These are phyloP conservation scores for Penicilliopsis zonata DNA, from an alignment of 495 filamentous ascomycete species.

Conservation along the genomic window DNA sequence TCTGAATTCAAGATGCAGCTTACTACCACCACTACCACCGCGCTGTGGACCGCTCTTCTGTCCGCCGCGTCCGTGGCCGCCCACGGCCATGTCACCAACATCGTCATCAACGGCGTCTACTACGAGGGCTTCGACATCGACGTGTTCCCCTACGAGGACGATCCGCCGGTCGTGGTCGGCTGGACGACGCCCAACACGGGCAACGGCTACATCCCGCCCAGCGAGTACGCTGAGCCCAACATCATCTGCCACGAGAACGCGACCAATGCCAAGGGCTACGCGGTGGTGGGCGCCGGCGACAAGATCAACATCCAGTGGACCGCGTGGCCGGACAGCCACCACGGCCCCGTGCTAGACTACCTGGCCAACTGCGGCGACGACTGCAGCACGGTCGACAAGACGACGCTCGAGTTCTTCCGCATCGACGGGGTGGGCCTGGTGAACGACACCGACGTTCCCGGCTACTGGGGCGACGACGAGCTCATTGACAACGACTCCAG, in stretches of 20 bases:
- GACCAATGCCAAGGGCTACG: constrained; percentile 23
- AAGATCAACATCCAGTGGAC: constrained; percentile 30
- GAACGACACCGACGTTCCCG: constrained; percentile 27
- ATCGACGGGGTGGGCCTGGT: constrained; percentile 47
- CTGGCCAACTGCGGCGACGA: constrained; percentile 50
- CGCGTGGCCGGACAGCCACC: constrained; percentile 35
- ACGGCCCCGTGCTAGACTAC: constrained; percentile 57
- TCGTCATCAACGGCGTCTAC: not conserved
- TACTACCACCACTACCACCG: no score
- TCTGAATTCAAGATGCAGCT: no score
- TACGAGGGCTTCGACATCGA: constrained; percentile 32
- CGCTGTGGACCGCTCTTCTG: not conserved
- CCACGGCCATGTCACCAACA: not conserved
- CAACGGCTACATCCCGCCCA: constrained; percentile 39
- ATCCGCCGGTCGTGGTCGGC: constrained; percentile 29
- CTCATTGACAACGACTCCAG: constrained; percentile 48
- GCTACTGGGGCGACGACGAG: constrained; percentile 47
- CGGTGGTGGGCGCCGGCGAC: constrained; percentile 29
- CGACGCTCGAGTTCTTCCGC: constrained; percentile 53
- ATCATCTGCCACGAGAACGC: constrained; percentile 40
- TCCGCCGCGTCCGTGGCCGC: not conserved
- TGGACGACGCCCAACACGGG: constrained; percentile 34
- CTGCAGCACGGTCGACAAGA: constrained; percentile 46
- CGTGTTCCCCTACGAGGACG: constrained; percentile 18
- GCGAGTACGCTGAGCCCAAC: constrained; percentile 24